Evolutionary conservation across 208 protist species (phyloP).

Genomic region (Porcisia deanei): DNA sequence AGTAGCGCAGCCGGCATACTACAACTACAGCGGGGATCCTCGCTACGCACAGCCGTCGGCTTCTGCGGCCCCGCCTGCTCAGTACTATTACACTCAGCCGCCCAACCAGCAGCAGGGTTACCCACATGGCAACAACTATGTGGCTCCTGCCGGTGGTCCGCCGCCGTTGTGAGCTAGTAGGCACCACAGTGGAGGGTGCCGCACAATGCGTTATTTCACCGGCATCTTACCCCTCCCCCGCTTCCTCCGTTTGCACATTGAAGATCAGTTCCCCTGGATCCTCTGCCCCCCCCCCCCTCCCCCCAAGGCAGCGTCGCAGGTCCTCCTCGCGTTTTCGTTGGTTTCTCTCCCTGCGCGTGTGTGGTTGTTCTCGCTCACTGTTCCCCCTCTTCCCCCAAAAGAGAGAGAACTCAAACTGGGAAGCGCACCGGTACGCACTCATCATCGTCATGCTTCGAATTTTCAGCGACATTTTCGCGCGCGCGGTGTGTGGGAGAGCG

Average conservation of each 20-base stretch:
- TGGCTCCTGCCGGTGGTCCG: background rate
- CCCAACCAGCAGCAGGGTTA: background rate
- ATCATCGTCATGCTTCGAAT: background rate
- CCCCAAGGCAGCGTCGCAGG: too few species aligned
- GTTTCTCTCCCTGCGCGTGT: too few species aligned
- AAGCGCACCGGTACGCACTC: background rate
- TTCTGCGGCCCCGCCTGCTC: background rate
- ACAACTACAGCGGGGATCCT: constrained; percentile 31
- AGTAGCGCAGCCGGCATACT: constrained; percentile 27
- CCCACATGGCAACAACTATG: background rate
- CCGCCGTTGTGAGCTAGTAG: background rate
- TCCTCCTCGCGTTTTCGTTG: too few species aligned
- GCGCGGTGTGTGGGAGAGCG: too few species aligned
- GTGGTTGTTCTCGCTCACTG: too few species aligned
- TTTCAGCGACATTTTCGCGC: too few species aligned
- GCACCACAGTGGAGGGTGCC: background rate
- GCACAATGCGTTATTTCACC: background rate
- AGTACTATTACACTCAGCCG: constrained; percentile 10
- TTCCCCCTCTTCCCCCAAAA: too few species aligned
- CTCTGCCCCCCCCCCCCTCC: too few species aligned
- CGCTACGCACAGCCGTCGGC: background rate
- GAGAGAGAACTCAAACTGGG: background rate
- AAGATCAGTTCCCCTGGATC: too few species aligned
- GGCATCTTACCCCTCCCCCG: too few species aligned
- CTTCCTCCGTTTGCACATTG: too few species aligned